A percentile compares a stretch with the other conserved stretches of the same genome.
phyloP scores from a whole-genome alignment of 2,329 filamentous ascomycete species.

The Thielaviopsis musarum region DNA sequence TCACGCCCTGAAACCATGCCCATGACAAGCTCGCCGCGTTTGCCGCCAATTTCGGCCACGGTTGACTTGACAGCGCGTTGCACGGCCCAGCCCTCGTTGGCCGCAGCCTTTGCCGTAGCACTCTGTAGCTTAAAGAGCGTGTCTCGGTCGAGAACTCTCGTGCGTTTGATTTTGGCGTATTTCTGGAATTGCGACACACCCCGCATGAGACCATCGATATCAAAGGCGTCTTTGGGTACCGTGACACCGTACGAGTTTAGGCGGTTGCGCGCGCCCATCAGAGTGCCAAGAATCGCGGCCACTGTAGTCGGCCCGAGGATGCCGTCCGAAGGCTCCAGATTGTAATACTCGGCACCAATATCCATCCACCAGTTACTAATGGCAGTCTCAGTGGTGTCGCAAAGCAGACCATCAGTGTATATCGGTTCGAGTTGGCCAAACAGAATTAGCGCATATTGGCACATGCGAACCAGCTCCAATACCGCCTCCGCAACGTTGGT shows the following conservation, averaged over 20 bases:
- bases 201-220: slow-evolving; percentile 63
- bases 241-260: slow-evolving; percentile 72
- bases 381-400: slow-evolving; percentile 80
- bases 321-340: slow-evolving; percentile 80
- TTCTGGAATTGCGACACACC: slow-evolving; percentile 85
- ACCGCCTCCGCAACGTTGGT: slow-evolving; percentile 65
- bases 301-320: slow-evolving; percentile 87
- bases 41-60: slow-evolving; percentile 81
- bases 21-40: slow-evolving; percentile 85
- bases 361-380: slow-evolving; percentile 94
- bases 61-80: slow-evolving; percentile 90
- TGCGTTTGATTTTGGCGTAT: slow-evolving; percentile 61
- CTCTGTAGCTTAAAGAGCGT: slow-evolving; percentile 69
- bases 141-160: slow-evolving; percentile 63
- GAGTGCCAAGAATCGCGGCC: slow-evolving; percentile 66
- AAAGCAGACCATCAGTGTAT: slow-evolving; percentile 82
- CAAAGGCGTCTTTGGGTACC: slow-evolving; percentile 81
- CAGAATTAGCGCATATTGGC: slow-evolving; percentile 72
- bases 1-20: slow-evolving; percentile 81
- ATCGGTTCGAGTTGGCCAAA: slow-evolving; percentile 78
- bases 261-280: slow-evolving; percentile 81
- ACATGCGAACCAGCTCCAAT: slow-evolving; percentile 76
- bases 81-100: slow-evolving; percentile 81
- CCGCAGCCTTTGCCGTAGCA: slow-evolving; percentile 77
- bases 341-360: slow-evolving; percentile 81